A percentile compares a stretch with the other conserved stretches of the same genome.
phyloP scores from a whole-genome alignment of 2,329 filamentous ascomycete species.

The Rhynchosporium secalis region DNA sequence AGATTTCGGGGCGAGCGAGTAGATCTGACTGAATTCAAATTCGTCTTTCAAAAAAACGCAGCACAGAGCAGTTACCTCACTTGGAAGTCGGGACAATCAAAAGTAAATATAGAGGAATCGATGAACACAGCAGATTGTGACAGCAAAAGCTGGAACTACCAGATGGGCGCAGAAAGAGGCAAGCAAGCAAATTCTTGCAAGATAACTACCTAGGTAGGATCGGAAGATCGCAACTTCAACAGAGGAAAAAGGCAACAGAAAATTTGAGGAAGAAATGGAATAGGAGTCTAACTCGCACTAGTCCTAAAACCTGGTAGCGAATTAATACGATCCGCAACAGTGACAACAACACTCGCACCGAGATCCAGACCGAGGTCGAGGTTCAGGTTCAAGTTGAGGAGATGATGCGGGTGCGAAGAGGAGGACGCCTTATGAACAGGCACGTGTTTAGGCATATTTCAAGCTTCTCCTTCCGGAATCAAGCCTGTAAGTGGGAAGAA shows the following conservation, averaged over 20 bases:
- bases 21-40: background rate
- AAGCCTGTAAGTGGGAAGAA: slow-evolving; percentile 2
- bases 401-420: slow-evolving; percentile 37
- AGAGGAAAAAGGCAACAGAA: slow-evolving; percentile 25
- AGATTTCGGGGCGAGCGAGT: background rate
- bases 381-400: slow-evolving; percentile 45
- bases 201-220: background rate
- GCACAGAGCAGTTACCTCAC: slow-evolving; percentile 6
- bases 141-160: too few species aligned
- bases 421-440: slow-evolving; percentile 39
- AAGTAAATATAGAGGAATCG: background rate
- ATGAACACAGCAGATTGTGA: too few species aligned
- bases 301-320: slow-evolving; percentile 58
- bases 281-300: slow-evolving; percentile 55
- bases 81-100: background rate
- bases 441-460: slow-evolving; percentile 32
- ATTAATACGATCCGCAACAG: slow-evolving; percentile 55
- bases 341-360: slow-evolving; percentile 28
- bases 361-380: slow-evolving; percentile 32
- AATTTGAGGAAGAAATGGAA: slow-evolving; percentile 24
- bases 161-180: background rate
- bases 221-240: slow-evolving; percentile 17
- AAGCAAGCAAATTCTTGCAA: slow-evolving; percentile 10
- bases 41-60: background rate
- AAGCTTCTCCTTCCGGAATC: background rate